Conservation (phyloP, 2,329 filamentous ascomycete genomes). For the Diaporthe eres region DNA sequence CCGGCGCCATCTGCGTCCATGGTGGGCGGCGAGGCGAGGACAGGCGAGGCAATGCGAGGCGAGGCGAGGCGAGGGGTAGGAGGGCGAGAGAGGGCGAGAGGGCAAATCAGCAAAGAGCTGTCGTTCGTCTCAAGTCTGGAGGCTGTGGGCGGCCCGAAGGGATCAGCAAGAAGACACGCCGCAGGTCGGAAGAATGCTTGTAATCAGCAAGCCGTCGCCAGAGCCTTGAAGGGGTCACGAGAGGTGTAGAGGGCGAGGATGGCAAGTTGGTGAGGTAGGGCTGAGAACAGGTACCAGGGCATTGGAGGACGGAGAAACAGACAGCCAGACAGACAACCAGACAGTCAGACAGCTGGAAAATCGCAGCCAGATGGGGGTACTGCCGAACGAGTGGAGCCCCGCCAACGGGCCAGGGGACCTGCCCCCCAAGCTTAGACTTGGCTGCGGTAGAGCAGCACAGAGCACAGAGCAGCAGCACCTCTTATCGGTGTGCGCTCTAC, state of each 20-base stretch:
- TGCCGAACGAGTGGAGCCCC: conserved; percentile 34
- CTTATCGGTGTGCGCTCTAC: conserved; percentile 14
- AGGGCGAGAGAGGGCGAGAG: conserved; percentile 35
- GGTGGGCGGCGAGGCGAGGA: conserved; percentile 46
- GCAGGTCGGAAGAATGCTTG: conserved; percentile 8
- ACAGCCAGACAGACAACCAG: conserved; percentile 16
- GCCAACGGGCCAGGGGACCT: conserved; percentile 32
- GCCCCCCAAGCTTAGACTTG: conserved; percentile 8
- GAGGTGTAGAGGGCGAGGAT: conserved; percentile 34
- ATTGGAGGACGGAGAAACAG: conserved; percentile 35
- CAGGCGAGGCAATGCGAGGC: conserved; percentile 15
- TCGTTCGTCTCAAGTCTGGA: conserved; percentile 19
- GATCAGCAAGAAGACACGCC: conserved; percentile 8
- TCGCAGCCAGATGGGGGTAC: conserved; percentile 37
- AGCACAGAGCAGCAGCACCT: conserved; percentile 4
- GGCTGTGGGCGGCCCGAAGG: neutral
- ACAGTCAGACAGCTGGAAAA: conserved; percentile 39
- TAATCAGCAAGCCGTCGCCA: conserved; percentile 22
- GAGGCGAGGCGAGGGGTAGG: conserved; percentile 22
- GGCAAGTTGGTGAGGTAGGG: conserved; percentile 46
- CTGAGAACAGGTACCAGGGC: conserved; percentile 41
- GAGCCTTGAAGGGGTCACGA: conserved; percentile 37
- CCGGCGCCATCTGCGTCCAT: conserved; percentile 65
- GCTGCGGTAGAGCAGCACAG: neutral
- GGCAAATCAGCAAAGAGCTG: conserved; percentile 19